Evolutionary conservation across 2,329 filamentous ascomycete genomes (phyloP).

Genomic region (Paecilomyces formosus): DNA sequence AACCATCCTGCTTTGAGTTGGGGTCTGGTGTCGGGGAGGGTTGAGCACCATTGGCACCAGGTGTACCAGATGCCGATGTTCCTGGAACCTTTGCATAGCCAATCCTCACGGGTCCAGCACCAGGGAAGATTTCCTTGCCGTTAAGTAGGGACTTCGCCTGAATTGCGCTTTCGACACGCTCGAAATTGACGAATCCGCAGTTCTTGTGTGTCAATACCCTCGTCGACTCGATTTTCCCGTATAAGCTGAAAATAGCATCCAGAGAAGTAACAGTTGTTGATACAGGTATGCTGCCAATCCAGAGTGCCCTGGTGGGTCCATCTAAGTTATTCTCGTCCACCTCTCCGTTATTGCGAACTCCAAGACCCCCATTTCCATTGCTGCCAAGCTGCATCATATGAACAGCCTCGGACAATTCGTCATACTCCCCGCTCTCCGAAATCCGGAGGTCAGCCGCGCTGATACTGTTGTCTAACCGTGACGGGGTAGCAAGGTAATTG

Average conservation of each 20-base stretch:
- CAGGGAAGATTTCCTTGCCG: constrained; percentile 96
- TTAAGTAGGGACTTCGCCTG: constrained; percentile 83
- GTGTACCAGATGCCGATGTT: constrained; percentile 68
- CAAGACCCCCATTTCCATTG: constrained; percentile 42
- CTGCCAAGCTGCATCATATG: constrained; percentile 63
- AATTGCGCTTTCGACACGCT: constrained; percentile 82
- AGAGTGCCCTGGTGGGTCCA: constrained; percentile 84
- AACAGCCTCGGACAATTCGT: constrained; percentile 72
- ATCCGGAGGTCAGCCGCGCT: constrained; percentile 67
- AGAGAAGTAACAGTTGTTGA: constrained; percentile 94
- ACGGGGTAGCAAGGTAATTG: constrained; percentile 69
- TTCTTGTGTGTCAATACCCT: constrained; percentile 97
- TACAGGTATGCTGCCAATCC: constrained; percentile 95
- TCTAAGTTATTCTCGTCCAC: constrained; percentile 75
- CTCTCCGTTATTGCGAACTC: constrained; percentile 57
- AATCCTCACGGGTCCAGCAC: constrained; percentile 87
- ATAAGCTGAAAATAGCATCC: constrained; percentile 90
- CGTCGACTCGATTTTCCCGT: constrained; percentile 82
- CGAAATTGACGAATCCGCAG: constrained; percentile 97
- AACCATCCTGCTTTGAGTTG: constrained; percentile 41
- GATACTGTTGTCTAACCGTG: constrained; percentile 67
- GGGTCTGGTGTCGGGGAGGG: constrained; percentile 89
- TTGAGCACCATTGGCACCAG: constrained; percentile 79
- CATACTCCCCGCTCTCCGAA: constrained; percentile 69
- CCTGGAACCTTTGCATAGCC: constrained; percentile 96